Evolutionary conservation across 208 protist genomes (phyloP).

Genomic region (Leishmania gerbilli): DNA sequence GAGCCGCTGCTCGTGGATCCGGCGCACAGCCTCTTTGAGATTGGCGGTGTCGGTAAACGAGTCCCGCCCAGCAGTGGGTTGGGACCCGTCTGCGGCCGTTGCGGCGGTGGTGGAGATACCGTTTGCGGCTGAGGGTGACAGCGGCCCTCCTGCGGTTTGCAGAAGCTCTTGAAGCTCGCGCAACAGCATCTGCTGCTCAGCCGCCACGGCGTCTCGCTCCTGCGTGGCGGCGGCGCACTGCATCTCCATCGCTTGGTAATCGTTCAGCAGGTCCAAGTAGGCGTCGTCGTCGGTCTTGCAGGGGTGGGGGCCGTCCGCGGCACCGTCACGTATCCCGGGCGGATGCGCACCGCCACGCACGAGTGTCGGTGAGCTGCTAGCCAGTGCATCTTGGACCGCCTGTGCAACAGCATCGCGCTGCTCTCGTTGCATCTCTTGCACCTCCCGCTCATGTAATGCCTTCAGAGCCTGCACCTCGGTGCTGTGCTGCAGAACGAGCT

Average conservation of each 20-base stretch:
- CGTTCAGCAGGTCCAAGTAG: constrained; percentile 56
- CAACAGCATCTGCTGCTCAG: constrained; percentile 33
- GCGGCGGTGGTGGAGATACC: background rate
- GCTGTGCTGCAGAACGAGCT: constrained; percentile 61
- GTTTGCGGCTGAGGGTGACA: background rate
- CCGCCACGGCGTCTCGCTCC: constrained; percentile 33
- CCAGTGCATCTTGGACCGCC: constrained; percentile 27
- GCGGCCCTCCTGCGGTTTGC: background rate
- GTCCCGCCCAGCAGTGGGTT: background rate
- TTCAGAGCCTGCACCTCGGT: constrained; percentile 68
- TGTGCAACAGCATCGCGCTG: constrained; percentile 30
- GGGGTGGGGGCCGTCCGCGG: background rate
- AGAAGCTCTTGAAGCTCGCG: constrained; percentile 25
- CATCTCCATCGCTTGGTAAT: constrained; percentile 53
- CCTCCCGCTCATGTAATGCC: constrained; percentile 49
- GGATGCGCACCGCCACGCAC: background rate
- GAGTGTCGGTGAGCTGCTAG: background rate
- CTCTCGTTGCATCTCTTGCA: constrained; percentile 48
- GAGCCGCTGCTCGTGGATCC: constrained; percentile 20
- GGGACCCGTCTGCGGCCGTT: background rate
- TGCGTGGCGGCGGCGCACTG: constrained; percentile 24
- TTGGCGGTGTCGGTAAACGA: background rate
- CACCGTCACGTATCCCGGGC: background rate
- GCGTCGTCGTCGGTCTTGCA: constrained; percentile 1
- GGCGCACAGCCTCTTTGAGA: constrained; percentile 11